These are phyloP conservation scores for Saprolegnia parasitica DNA, from an alignment of 352 stramenopile genomes.

Conservation along the genomic window DNA sequence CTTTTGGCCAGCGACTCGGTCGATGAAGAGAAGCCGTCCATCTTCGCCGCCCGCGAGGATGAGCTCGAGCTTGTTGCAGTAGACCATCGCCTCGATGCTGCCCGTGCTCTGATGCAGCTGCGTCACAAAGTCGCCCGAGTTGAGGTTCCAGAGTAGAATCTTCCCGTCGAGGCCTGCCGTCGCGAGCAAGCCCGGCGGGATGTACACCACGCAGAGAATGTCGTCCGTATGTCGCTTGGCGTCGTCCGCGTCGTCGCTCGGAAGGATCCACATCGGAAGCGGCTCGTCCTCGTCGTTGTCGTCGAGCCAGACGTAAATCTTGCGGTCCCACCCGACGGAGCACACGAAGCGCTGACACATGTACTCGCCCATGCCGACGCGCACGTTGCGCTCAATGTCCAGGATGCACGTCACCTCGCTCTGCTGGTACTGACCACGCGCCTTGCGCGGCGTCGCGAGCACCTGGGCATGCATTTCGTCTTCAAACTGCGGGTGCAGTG, in stretches of 20 bases:
- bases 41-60: conserved; percentile 61
- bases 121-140: conserved; percentile 63
- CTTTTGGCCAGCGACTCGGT: conserved; percentile 35
- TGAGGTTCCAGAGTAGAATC: conserved; percentile 74
- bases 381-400: conserved; percentile 72
- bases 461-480: conserved; percentile 15
- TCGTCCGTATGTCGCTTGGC: conserved; percentile 60
- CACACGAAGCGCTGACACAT: conserved; percentile 77
- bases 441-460: neutral
- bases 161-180: conserved; percentile 57
- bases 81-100: conserved; percentile 64
- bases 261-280: conserved; percentile 52
- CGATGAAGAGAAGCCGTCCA: conserved; percentile 59
- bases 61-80: conserved; percentile 65
- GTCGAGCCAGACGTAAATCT: conserved; percentile 80
- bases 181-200: conserved; percentile 64
- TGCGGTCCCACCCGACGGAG: conserved; percentile 76
- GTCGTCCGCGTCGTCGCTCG: conserved; percentile 33
- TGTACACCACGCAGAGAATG: conserved; percentile 64
- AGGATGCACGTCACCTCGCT: conserved; percentile 82
- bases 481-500: neutral
- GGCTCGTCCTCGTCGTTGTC: conserved; percentile 74
- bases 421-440: conserved; percentile 46
- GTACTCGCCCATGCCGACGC: conserved; percentile 76
- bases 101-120: conserved; percentile 56